Conservation (phyloP, 768 basidiomycete species). For the Pulveroboletus sp. region DNA sequence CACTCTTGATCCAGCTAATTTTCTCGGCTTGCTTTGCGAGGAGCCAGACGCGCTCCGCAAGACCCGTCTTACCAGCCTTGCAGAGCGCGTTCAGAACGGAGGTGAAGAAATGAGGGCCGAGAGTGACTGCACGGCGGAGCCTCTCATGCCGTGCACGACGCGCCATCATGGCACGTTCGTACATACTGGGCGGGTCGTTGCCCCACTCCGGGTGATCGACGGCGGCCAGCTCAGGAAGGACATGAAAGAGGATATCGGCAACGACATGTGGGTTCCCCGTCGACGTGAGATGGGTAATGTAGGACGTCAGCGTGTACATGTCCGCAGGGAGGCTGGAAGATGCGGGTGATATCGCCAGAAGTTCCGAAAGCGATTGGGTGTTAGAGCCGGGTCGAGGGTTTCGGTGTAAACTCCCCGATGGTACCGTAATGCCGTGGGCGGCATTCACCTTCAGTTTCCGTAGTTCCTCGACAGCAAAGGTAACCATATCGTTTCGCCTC, state of each 20-base stretch:
- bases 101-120: slow-evolving; percentile 61
- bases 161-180: slow-evolving; percentile 26
- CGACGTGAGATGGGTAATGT: slow-evolving; percentile 49
- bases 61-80: slow-evolving; percentile 49
- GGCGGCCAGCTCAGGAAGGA: slow-evolving; percentile 52
- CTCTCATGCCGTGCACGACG: slow-evolving; percentile 27
- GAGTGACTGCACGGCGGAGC: slow-evolving; percentile 40
- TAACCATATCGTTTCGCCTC: slow-evolving; percentile 41
- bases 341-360: slow-evolving; percentile 12
- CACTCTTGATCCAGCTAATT: slow-evolving; percentile 42
- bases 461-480: slow-evolving; percentile 36
- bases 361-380: slow-evolving; percentile 8
- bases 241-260: slow-evolving; percentile 43
- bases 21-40: slow-evolving; percentile 57
- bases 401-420: not conserved
- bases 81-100: slow-evolving; percentile 56
- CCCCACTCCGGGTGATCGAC: slow-evolving; percentile 40
- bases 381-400: not conserved
- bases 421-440: slow-evolving; percentile 24
- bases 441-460: slow-evolving; percentile 20
- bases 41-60: slow-evolving; percentile 63
- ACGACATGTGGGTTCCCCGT: slow-evolving; percentile 46
- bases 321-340: slow-evolving; percentile 33
- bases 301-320: slow-evolving; percentile 46
- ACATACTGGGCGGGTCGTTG: slow-evolving; percentile 19